A percentile compares a stretch with the other conserved stretches of the same genome.
Evolutionary conservation across 2,329 filamentous ascomycete genomes (phyloP).

Genomic region (Neopestalotiopsis sp.): DNA sequence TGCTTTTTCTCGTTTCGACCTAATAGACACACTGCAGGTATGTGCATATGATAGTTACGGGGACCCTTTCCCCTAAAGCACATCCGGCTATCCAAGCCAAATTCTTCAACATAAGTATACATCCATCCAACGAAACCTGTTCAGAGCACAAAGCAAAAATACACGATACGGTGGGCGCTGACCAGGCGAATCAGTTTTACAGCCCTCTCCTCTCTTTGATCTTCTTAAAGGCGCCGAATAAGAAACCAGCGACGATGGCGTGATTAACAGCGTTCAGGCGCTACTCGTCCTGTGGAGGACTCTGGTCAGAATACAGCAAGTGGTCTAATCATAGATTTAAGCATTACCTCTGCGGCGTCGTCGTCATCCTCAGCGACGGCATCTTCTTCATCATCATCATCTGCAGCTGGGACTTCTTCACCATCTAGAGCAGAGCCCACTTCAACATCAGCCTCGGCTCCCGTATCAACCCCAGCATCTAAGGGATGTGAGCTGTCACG

Average conservation of each 20-base stretch:
- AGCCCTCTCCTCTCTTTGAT: conserved; percentile 21
- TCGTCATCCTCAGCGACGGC: conserved; percentile 20
- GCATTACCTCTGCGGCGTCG: conserved; percentile 28
- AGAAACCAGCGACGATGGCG: conserved; percentile 24
- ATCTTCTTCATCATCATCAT: conserved; percentile 24
- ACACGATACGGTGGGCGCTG: neutral
- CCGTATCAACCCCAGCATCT: conserved; percentile 23
- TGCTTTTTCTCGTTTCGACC: neutral
- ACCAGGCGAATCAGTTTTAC: neutral
- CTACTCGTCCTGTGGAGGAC: conserved; percentile 37
- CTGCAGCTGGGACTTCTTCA: conserved; percentile 20
- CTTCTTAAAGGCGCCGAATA: conserved; percentile 30
- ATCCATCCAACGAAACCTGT: neutral
- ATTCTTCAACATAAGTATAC: neutral
- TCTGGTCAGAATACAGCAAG: conserved; percentile 30
- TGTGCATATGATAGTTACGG: neutral
- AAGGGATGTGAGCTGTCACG: conserved; percentile 17
- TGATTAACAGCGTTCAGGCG: conserved; percentile 8
- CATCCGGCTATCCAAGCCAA: neutral
- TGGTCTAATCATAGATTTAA: conserved; percentile 7
- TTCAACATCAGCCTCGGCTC: conserved; percentile 28
- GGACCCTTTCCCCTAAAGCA: neutral
- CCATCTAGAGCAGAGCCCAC: conserved; percentile 25
- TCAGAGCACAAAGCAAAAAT: neutral
- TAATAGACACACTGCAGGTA: neutral